phyloP scores from a whole-genome alignment of 106 monocot species.

The Xerophyta viscosa region DNA sequence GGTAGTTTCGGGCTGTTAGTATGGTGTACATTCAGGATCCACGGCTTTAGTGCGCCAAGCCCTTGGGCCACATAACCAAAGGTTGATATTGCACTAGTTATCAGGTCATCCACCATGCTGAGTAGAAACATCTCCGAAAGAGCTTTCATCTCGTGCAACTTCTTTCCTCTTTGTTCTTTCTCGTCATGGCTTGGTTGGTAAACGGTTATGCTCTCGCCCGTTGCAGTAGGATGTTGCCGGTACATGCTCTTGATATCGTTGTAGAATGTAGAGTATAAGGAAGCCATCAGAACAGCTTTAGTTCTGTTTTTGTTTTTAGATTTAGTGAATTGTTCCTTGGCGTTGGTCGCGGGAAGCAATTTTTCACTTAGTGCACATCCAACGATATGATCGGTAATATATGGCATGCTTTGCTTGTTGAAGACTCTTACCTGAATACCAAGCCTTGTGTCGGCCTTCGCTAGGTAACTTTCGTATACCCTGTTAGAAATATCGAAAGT shows the following conservation, averaged over 20 bases:
- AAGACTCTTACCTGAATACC: constrained; percentile 78
- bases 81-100: constrained; percentile 28
- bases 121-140: constrained; percentile 33
- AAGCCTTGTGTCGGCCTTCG: constrained; percentile 39
- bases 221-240: constrained; percentile 24
- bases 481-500: constrained; percentile 5
- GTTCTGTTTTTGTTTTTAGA: constrained; percentile 6
- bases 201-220: constrained; percentile 36
- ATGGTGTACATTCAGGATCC: too few species aligned
- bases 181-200: constrained; percentile 51
- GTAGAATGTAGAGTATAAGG: constrained; percentile 21
- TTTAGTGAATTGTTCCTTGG: not conserved
- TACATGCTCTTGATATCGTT: constrained; percentile 25
- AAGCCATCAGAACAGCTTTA: constrained; percentile 34
- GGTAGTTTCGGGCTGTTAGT: too few species aligned
- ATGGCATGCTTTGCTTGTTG: constrained; percentile 21
- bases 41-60: constrained; percentile 25
- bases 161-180: constrained; percentile 19
- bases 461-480: constrained; percentile 59
- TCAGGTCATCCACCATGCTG: constrained; percentile 17
- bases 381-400: constrained; percentile 34
- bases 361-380: constrained; percentile 29
- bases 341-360: constrained; percentile 30
- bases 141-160: constrained; percentile 39
- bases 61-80: constrained; percentile 42